phyloP scores from a whole-genome alignment of 2,329 filamentous ascomycete species.

The Clathrospora elynae region DNA sequence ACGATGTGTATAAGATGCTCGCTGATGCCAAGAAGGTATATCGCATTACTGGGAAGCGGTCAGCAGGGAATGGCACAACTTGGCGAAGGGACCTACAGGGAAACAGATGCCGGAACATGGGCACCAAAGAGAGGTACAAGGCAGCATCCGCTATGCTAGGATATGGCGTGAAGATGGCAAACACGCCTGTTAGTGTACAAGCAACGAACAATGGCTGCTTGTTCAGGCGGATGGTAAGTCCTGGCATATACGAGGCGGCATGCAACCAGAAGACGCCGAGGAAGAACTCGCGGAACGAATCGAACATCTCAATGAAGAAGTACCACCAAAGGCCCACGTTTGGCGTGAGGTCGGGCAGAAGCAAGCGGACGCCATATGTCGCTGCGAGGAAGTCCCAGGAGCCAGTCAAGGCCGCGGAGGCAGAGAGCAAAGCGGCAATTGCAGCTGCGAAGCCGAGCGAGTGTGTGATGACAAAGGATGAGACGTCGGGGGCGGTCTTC shows the following conservation, averaged over 20 bases:
- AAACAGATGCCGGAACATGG: conserved; percentile 89
- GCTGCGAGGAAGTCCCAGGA: conserved; percentile 88
- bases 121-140: conserved; percentile 80
- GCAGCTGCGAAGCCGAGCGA: conserved; percentile 58
- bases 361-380: conserved; percentile 91
- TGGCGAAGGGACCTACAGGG: conserved; percentile 62
- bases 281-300: conserved; percentile 96
- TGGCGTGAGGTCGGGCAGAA: conserved; percentile 88
- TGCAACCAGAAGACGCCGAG: conserved; percentile 98
- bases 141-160: conserved; percentile 90
- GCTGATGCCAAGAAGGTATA: conserved; percentile 88
- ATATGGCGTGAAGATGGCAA: conserved; percentile 96
- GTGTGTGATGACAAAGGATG: conserved; percentile 61
- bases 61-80: conserved; percentile 1
- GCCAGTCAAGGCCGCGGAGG: conserved; percentile 74
- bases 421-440: conserved; percentile 62
- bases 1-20: conserved; percentile 82
- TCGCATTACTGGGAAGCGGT: conserved; percentile 69
- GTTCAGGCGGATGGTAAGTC: conserved; percentile 79
- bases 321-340: conserved; percentile 99
- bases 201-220: conserved; percentile 86
- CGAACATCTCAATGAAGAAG: conserved; percentile 99
- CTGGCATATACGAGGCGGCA: conserved; percentile 85
- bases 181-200: conserved; percentile 82
- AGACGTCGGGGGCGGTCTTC: conserved; percentile 34